Base-by-base conservation (phyloP, 1,284 basidiomycete genomes). In the Irpex sp. region DNA sequence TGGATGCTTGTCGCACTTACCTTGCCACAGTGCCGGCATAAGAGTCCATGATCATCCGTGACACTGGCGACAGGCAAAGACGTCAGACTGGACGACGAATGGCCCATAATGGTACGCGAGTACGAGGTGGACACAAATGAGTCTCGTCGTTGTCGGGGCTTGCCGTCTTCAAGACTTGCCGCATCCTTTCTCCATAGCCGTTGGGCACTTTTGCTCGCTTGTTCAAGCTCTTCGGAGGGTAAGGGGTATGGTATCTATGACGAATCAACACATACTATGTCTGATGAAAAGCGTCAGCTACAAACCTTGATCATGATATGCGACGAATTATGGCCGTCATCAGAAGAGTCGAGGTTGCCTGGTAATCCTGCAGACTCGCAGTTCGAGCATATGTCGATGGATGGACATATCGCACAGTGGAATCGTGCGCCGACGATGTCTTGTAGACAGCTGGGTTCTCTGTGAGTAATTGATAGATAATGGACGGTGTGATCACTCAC, bases 301-400 rank as follows among this genome's bases (percentile, higher is more conserved):
- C 61, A 61, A 61, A 92, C 93, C 86, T 97, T 96, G 76, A 97
- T 93, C 84, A 95, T 86, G 69, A 95, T 94, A 71, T 97, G 94
- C 4, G 90, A 90, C 7, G 89, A 92, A 63, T 81, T 83, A 68
- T 93, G 92, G 0, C 89, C 90, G 6, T 86, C 88, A 53, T 92
- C 89, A 1, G 83, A 78, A 0, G 89, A 87, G 65, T 92, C 88
- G 5, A 93, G 75, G 65, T 92, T 92, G 2, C 90, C 91, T 3
- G 90, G 90, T 15, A 94, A 79, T 15, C 93, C 92, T 8, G 88
- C 90, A 3, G 88, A 88, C 74, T 96, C 94, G 73, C 94, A 97
- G 68, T 94, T 93, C 17, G 89, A 85, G 70, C 94, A 97, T 17
- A 96, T 93, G 68, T 93, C 91, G 35, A 93, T 82, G 9, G 83